Evolutionary conservation across 2,329 filamentous ascomycete genomes (phyloP).

Genomic region (Penicillium sp.): DNA sequence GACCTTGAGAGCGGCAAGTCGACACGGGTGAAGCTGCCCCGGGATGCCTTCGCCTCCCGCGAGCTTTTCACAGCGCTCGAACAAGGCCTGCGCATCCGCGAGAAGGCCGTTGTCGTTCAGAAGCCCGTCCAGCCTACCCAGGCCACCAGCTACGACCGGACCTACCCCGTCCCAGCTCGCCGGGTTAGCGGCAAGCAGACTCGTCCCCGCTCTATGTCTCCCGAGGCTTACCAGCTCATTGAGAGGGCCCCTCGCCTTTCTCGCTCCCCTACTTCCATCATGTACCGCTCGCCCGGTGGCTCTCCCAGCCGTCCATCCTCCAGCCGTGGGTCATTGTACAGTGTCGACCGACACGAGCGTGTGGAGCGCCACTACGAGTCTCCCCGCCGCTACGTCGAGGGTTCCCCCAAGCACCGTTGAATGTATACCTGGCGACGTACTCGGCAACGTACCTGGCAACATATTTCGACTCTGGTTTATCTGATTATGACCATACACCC

Average conservation of each 20-base stretch:
- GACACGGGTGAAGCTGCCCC: constrained; percentile 44
- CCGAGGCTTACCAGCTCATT: constrained; percentile 18
- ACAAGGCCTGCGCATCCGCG: constrained; percentile 35
- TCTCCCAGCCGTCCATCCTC: constrained; percentile 35
- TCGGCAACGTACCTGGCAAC: not conserved
- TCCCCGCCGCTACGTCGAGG: constrained; percentile 24
- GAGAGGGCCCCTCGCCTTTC: constrained; percentile 20
- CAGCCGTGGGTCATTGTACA: constrained; percentile 38
- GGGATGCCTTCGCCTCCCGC: constrained; percentile 33
- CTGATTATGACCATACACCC: not conserved
- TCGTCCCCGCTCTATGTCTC: constrained; percentile 15
- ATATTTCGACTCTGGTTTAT: not conserved
- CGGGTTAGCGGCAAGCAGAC: constrained; percentile 9
- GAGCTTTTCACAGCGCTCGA: constrained; percentile 44
- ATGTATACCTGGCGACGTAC: not conserved
- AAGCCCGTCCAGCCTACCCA: constrained; percentile 19
- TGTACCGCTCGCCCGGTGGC: constrained; percentile 35
- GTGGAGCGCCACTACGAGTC: constrained; percentile 33
- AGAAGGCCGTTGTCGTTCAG: constrained; percentile 12
- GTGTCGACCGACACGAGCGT: constrained; percentile 33
- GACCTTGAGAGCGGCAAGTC: constrained; percentile 39
- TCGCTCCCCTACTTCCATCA: constrained; percentile 27
- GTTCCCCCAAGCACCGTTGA: constrained; percentile 31
- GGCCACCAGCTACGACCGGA: constrained; percentile 31
- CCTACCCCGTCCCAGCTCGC: constrained; percentile 29